Base-by-base conservation (phyloP, 805 yeast genomes). In the Lachancea sp. region DNA sequence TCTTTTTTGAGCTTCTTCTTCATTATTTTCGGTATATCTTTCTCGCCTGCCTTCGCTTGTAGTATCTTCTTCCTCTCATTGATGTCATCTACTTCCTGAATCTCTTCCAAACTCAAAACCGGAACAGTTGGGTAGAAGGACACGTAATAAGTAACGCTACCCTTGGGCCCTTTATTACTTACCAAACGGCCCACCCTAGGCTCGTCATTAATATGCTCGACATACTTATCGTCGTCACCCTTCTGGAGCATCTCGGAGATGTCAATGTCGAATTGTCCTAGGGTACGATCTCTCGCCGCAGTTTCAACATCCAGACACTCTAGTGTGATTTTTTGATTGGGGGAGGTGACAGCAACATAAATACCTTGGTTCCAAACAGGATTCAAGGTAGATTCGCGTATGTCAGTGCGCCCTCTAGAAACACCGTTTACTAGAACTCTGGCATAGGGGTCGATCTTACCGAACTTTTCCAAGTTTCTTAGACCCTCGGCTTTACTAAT, bases 251-350 rank as follows among this genome's bases (percentile, higher is more conserved):
- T 65, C 20, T 80, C 85, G 40, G 71, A 69, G 46, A 85, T 68
- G 52, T 77, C 75, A 16, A 92, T 64, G 52, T 80, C 81, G 65
- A 85, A 81, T 2, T 81, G 73, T 39, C 99, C 99, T 36, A 92
- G 72, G 4, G 94, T 76, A 54, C 96, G 78, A 63, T 92, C 98
- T 31, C 78, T 75, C n/a, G 82, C 75, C 40, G 67, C 72, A 44
- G 73, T 74, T 64, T 89, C 90, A 24, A 83, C 83, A 64, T 92
- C 97, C 96, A 92, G 84, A 5, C 80, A 94, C 59, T 92, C 97
- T 41, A 92, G 60, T 2, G 89, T 79, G 47, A 92, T 63, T 54
- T 74, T 80, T 62, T 89, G 97, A 57, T 83, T 81, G 18, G 87
- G 77, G 33, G 90, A 82, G 5, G 94, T 75, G 13, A 92, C 75